These are phyloP conservation scores for Parastagonospora nodorum DNA, from an alignment of 2,329 filamentous ascomycete genomes.

Conservation along the genomic window DNA sequence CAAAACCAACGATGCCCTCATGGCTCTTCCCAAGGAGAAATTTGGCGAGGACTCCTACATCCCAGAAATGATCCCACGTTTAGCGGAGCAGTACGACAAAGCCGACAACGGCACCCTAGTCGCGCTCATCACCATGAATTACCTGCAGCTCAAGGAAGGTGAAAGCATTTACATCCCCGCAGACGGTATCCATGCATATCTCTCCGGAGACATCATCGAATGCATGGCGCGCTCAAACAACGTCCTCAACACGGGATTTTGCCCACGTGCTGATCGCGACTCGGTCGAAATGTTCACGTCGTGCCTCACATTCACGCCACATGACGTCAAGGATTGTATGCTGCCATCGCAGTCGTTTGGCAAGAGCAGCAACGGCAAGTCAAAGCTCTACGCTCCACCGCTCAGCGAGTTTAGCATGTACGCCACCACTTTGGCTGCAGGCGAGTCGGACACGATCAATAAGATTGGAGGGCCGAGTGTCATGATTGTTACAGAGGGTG, in stretches of 20 bases:
- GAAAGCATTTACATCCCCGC: constrained; percentile 73
- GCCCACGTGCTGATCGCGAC: constrained; percentile 67
- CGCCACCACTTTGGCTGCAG: constrained; percentile 59
- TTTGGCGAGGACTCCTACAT: constrained; percentile 64
- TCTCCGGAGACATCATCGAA: constrained; percentile 75
- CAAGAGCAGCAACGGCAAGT: constrained; percentile 63
- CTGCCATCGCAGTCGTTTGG: constrained; percentile 57
- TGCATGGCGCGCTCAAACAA: constrained; percentile 80
- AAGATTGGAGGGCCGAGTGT: constrained; percentile 66
- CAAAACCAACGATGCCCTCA: constrained; percentile 59
- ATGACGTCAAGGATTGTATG: constrained; percentile 61
- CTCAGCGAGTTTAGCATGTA: constrained; percentile 76
- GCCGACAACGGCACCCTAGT: constrained; percentile 71
- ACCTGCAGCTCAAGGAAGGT: constrained; percentile 66
- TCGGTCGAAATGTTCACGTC: constrained; percentile 67
- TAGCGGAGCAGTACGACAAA: constrained; percentile 67
- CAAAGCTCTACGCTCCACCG: constrained; percentile 67
- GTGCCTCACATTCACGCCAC: constrained; percentile 67
- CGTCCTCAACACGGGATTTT: constrained; percentile 76
- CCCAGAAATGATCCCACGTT: constrained; percentile 65
- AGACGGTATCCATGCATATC: constrained; percentile 75
- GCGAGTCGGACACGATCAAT: constrained; percentile 63
- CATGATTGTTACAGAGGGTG: constrained; percentile 65
- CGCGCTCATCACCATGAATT: constrained; percentile 76
- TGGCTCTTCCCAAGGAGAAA: constrained; percentile 52